phyloP scores from a whole-genome alignment of 2,329 filamentous ascomycete genomes.

The Cryphonectria radicalis region DNA sequence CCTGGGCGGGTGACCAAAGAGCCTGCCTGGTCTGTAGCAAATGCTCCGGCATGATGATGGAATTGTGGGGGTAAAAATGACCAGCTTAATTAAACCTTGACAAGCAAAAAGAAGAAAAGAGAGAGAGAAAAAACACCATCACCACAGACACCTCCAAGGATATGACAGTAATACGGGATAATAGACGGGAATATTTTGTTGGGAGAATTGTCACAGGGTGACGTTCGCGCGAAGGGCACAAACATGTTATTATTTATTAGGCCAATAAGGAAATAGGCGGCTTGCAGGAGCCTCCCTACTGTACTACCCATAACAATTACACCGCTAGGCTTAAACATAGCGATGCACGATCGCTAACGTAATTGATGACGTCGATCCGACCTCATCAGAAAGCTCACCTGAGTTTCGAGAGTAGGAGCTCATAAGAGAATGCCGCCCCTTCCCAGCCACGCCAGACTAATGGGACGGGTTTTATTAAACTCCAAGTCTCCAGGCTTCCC shows the following conservation, averaged over 20 bases:
- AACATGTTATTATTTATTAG: neutral
- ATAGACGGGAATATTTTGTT: neutral
- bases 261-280: neutral
- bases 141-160: neutral
- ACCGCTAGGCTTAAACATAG: conserved; percentile 17
- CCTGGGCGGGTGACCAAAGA: neutral
- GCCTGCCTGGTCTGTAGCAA: neutral
- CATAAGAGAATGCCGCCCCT: conserved; percentile 9
- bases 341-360: conserved; percentile 28
- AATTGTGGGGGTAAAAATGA: neutral
- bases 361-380: conserved; percentile 30
- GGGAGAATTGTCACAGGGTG: neutral
- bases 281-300: neutral
- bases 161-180: neutral
- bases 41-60: neutral
- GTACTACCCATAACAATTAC: neutral
- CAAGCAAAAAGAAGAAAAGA: no score
- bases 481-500: conserved; percentile 13
- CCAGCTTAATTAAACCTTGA: neutral
- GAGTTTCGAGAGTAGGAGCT: conserved; percentile 15
- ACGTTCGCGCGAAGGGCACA: neutral
- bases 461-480: neutral
- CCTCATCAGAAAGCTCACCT: conserved; percentile 27
- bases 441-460: neutral
- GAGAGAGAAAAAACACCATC: neutral